Evolutionary conservation across 306 rosid species (phyloP).

Genomic region (Gillenia trifoliata): DNA sequence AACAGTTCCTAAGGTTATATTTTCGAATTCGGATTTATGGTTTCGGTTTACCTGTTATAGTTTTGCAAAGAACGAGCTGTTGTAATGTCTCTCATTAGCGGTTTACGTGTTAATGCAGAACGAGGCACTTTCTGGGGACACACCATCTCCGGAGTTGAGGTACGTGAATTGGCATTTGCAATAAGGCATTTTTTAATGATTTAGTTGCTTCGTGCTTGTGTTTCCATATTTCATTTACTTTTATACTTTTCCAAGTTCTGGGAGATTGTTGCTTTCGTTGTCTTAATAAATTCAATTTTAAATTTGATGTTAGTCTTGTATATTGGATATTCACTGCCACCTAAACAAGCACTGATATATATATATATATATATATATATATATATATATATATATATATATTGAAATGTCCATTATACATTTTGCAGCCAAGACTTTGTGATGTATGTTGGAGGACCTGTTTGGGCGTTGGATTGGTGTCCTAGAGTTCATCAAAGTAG

Average conservation of each 20-base stretch:
- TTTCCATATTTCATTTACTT: background rate
- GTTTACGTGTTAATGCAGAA: conserved; percentile 30
- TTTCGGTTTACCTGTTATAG: background rate
- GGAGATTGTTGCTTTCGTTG: too few species aligned
- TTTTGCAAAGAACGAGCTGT: background rate
- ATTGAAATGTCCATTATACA: conserved; percentile 11
- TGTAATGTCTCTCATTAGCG: background rate
- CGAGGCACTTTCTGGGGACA: conserved; percentile 27
- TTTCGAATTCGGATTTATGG: background rate
- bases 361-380: too few species aligned
- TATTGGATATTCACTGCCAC: conserved; percentile 17
- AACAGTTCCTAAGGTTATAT: conserved; percentile 54
- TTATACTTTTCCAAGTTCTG: too few species aligned
- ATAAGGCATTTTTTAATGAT: background rate
- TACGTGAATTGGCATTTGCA: conserved; percentile 23
- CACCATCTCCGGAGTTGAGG: conserved; percentile 49
- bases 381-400: too few species aligned
- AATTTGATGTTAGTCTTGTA: conserved; percentile 6
- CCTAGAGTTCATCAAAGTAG: conserved; percentile 53
- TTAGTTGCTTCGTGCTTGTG: background rate
- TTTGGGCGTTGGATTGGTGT: conserved; percentile 98
- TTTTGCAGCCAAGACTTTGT: conserved; percentile 64
- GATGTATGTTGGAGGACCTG: conserved; percentile 83
- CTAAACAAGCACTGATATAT: background rate
- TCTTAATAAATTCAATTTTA: background rate